Percentiles rank a stretch among this genome's conserved stretches.
Evolutionary conservation across 495 filamentous ascomycete genomes (phyloP).

Genomic region (Aspergillus bridgeri): DNA sequence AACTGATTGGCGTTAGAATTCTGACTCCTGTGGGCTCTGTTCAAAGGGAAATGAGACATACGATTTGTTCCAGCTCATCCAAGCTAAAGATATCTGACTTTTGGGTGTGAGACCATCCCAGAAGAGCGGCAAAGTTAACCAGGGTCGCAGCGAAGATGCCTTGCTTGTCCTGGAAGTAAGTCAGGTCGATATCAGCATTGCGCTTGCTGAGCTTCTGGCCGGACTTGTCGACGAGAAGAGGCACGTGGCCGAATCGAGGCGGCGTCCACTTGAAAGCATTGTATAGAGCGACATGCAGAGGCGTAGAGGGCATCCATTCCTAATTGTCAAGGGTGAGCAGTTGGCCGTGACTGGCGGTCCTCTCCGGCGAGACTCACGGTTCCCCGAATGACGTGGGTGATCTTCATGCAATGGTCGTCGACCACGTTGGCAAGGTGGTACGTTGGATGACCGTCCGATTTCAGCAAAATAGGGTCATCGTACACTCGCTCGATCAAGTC

Average conservation of each 20-base stretch:
- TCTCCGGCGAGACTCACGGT: slow-evolving; percentile 49
- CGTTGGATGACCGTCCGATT: slow-evolving; percentile 86
- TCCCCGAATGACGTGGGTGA: slow-evolving; percentile 92
- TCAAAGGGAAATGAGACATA: slow-evolving; percentile 28
- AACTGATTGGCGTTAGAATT: slow-evolving; percentile 51
- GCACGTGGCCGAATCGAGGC: slow-evolving; percentile 83
- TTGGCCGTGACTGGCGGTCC: background rate
- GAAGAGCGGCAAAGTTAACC: slow-evolving; percentile 76
- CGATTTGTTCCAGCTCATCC: slow-evolving; percentile 63
- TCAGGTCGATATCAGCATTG: slow-evolving; percentile 65
- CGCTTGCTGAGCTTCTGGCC: slow-evolving; percentile 90
- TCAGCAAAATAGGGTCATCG: slow-evolving; percentile 81
- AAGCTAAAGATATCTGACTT: slow-evolving; percentile 67
- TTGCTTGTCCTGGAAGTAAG: slow-evolving; percentile 58
- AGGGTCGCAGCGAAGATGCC: slow-evolving; percentile 72
- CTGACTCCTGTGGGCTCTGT: background rate
- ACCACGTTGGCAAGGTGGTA: slow-evolving; percentile 98
- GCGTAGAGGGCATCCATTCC: slow-evolving; percentile 95
- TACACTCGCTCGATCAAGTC: slow-evolving; percentile 48
- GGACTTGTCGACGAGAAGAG: slow-evolving; percentile 70
- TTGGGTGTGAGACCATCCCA: slow-evolving; percentile 78
- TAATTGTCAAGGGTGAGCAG: slow-evolving; percentile 21
- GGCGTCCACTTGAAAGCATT: slow-evolving; percentile 84
- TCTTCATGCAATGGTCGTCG: slow-evolving; percentile 90
- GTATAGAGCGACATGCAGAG: slow-evolving; percentile 83